Percentiles rank a stretch among this genome's conserved stretches.
Evolutionary conservation across 352 stramenopile species (phyloP).

Genomic region (Thalassiosira hispida): DNA sequence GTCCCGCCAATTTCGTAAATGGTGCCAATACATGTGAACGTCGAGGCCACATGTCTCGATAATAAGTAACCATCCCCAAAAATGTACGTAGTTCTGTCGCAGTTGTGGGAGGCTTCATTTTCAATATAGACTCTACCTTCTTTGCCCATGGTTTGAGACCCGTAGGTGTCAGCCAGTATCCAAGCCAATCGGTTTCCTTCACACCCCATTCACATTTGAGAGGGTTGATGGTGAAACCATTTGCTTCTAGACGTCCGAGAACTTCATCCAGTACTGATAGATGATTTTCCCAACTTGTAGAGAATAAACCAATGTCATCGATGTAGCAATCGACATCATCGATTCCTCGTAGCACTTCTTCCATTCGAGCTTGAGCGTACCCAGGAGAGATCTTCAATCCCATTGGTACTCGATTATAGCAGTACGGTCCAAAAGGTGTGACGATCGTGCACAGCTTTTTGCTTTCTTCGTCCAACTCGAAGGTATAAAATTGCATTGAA

Average conservation of each 20-base stretch:
- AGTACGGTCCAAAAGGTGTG: conserved; percentile 54
- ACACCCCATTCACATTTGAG: conserved; percentile 62
- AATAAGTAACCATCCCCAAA: too few species aligned
- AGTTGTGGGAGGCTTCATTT: too few species aligned
- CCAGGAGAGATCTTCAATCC: conserved; percentile 46
- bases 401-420: conserved; percentile 58
- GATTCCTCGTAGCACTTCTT: conserved; percentile 40
- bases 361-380: conserved; percentile 57
- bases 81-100: too few species aligned
- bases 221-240: conserved; percentile 50
- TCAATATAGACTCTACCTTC: too few species aligned
- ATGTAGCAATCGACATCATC: conserved; percentile 57
- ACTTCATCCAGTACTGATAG: conserved; percentile 30
- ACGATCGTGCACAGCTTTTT: conserved; percentile 44
- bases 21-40: conserved; percentile 36
- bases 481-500: conserved; percentile 57
- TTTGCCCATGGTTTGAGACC: conserved; percentile 54
- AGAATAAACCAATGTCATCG: too few species aligned
- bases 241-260: conserved; percentile 22
- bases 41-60: conserved; percentile 50
- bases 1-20: conserved; percentile 17
- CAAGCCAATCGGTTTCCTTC: conserved; percentile 58
- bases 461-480: conserved; percentile 50
- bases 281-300: conserved; percentile 33
- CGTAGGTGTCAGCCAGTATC: conserved; percentile 51